Percentiles rank a stretch among this genome's conserved stretches.
phyloP scores from a whole-genome alignment of 2,329 filamentous ascomycete genomes.

The Fusarium falciforme region DNA sequence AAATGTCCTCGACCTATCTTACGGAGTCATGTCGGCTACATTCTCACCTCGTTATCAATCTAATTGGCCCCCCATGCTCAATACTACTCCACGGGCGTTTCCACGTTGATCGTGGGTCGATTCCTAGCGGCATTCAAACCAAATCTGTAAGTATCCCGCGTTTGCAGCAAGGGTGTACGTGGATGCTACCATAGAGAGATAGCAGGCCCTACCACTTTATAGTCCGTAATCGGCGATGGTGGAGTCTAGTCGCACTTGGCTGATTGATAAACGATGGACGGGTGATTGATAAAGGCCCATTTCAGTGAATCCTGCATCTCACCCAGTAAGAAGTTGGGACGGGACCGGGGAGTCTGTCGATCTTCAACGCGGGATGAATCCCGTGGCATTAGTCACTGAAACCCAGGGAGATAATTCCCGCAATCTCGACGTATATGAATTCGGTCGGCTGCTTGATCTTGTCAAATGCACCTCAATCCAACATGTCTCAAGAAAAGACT shows the following conservation, averaged over 20 bases:
- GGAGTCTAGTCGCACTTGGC: not conserved
- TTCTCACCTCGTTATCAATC: not conserved
- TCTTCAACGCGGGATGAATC: not conserved
- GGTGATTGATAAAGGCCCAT: conserved; percentile 10
- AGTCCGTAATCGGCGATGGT: conserved; percentile 3
- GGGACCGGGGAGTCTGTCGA: not conserved
- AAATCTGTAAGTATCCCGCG: not conserved
- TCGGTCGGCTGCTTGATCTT: not conserved
- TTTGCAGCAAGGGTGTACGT: not conserved
- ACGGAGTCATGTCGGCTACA: not conserved
- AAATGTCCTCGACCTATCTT: not conserved
- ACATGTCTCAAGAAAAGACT: conserved; percentile 4
- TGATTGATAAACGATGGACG: conserved; percentile 11
- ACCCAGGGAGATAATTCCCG: not conserved
- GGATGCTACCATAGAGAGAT: not conserved
- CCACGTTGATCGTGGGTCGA: not conserved
- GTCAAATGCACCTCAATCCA: not conserved
- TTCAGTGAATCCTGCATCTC: not conserved
- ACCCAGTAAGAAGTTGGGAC: not conserved
- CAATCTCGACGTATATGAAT: not conserved
- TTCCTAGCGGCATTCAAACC: not conserved
- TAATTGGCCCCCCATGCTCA: not conserved
- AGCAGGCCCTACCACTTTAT: not conserved
- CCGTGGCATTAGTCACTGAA: not conserved
- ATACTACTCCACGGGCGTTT: not conserved